Evolutionary conservation across 2,329 filamentous ascomycete species (phyloP), one percentile per base, ranked within the genome.

Genomic region (Apiospora pterosperma): DNA sequence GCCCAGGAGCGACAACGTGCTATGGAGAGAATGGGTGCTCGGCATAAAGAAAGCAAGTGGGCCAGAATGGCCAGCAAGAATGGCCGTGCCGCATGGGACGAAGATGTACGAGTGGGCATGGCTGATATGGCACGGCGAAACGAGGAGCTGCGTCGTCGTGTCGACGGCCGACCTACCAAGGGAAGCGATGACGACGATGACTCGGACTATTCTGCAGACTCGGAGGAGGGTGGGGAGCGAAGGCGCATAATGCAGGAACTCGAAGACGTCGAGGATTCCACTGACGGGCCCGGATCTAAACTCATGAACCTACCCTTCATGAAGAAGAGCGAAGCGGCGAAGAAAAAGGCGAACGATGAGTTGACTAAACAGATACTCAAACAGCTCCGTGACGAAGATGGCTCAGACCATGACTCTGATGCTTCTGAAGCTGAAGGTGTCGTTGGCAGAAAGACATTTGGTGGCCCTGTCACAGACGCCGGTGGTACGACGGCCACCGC

Each of bases 301-400:
- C 80, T 99, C 7, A 88, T 92, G 77, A 85, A 86, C 62, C 93
- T 99, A 90, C 92, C 92, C 67, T 99, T 99, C 76, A 98, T 99
- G 96, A 88, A 90, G 72, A 93, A 90, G 69, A 92, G 93, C 1
- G 94, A 97, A 73, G 91, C 90, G 34, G 84, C 88, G 41, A 88
- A 88, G 72, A 93, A 90, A 76, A 87, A 90, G 67, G 86, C 88
- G 64, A 97, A 98, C 70, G 92, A 97, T 71, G 90, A 92, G 64
- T 86, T 92, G 64, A 80, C 92, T 14, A 84, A 82, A 48, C 83
- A 88, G 69, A 86, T 97, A 60, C 85, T 89, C 60, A 55, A 55
- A n/a, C 48, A 55, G 10, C 25, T 55, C 16, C 87, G 88, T 64
- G 91, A 95, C 59, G 81, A 97, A 48, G 88, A 89, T 34, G 89